Evolutionary conservation across 495 filamentous ascomycete genomes (phyloP).

Genomic region (Parathielavia hyrcaniae): DNA sequence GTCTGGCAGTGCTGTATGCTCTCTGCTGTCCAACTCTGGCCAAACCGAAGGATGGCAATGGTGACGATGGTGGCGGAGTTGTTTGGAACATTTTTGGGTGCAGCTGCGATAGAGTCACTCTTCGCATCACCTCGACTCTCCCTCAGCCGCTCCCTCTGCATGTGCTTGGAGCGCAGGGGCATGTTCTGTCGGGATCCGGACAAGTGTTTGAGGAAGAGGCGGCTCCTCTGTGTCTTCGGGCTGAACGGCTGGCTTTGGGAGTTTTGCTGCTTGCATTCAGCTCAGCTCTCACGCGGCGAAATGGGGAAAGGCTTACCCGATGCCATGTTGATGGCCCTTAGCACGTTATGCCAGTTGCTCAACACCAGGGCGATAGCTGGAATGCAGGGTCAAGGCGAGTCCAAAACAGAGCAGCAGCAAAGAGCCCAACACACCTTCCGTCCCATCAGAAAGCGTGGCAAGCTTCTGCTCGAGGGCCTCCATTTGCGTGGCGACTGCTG

Average conservation of each 20-base stretch:
- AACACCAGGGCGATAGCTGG: slow-evolving; percentile 85
- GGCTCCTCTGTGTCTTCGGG: slow-evolving; percentile 34
- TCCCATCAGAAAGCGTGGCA: slow-evolving; percentile 80
- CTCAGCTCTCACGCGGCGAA: slow-evolving; percentile 28
- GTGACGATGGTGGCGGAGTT: not conserved
- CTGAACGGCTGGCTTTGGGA: slow-evolving; percentile 35
- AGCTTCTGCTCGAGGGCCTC: slow-evolving; percentile 82
- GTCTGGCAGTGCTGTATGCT: not conserved
- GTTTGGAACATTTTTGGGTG: not conserved
- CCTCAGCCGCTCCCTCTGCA: slow-evolving; percentile 40
- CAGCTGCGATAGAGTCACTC: not conserved
- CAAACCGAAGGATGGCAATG: not conserved
- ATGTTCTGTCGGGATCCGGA: slow-evolving; percentile 70
- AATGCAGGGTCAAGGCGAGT: not conserved
- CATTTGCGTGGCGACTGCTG: slow-evolving; percentile 83
- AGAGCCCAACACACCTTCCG: slow-evolving; percentile 59
- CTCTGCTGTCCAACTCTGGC: not conserved
- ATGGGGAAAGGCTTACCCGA: slow-evolving; percentile 60
- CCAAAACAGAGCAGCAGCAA: not conserved
- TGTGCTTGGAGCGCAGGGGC: slow-evolving; percentile 51
- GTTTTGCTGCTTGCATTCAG: slow-evolving; percentile 56
- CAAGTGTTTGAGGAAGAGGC: slow-evolving; percentile 69
- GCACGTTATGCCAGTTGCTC: slow-evolving; percentile 92
- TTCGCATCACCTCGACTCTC: slow-evolving; percentile 25
- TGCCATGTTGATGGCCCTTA: slow-evolving; percentile 90